A percentile compares a stretch with the other conserved stretches of the same genome.
Evolutionary conservation across 1,284 basidiomycete species (phyloP).

Genomic region (Pseudozyma sp.): DNA sequence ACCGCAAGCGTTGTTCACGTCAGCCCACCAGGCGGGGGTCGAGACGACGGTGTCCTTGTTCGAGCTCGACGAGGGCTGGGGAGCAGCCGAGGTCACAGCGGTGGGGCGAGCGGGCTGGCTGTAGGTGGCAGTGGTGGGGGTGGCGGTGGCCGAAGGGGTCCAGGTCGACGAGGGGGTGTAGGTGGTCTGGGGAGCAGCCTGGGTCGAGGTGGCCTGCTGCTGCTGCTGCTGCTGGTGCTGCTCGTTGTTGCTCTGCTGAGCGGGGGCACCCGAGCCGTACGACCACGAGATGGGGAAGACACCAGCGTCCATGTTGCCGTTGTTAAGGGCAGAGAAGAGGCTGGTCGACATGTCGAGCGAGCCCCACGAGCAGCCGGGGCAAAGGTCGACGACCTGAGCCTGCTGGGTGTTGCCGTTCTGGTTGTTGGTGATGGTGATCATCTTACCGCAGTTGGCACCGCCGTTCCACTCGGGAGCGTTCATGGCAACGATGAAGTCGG

Average conservation of each 20-base stretch:
- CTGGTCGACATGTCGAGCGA: conserved; percentile 82
- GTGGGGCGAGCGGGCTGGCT: conserved; percentile 26
- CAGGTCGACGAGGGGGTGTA: conserved; percentile 10
- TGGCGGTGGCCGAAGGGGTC: conserved; percentile 22
- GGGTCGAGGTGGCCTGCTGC: conserved; percentile 29
- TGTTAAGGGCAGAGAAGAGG: conserved; percentile 74
- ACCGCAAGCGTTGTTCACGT: conserved; percentile 40
- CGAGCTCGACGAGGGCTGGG: conserved; percentile 41
- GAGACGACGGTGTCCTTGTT: conserved; percentile 45
- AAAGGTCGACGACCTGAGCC: conserved; percentile 79
- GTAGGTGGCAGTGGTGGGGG: conserved; percentile 22
- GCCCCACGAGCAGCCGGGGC: conserved; percentile 77
- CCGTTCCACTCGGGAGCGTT: conserved; percentile 59
- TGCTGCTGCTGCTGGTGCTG: conserved; percentile 35
- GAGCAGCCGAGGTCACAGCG: conserved; percentile 23
- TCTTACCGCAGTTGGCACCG: conserved; percentile 73
- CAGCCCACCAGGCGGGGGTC: conserved; percentile 50
- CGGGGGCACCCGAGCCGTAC: conserved; percentile 38
- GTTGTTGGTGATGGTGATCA: conserved; percentile 75
- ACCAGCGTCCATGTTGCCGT: conserved; percentile 62
- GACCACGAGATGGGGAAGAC: conserved; percentile 64
- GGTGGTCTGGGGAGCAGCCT: conserved; percentile 5
- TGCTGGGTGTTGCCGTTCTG: conserved; percentile 74
- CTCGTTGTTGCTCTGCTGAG: conserved; percentile 45
- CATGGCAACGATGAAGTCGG: conserved; percentile 64